Percentiles rank a stretch among this genome's conserved stretches.
Evolutionary conservation across 345 rosid species (phyloP).

Genomic region (Viola odorata): DNA sequence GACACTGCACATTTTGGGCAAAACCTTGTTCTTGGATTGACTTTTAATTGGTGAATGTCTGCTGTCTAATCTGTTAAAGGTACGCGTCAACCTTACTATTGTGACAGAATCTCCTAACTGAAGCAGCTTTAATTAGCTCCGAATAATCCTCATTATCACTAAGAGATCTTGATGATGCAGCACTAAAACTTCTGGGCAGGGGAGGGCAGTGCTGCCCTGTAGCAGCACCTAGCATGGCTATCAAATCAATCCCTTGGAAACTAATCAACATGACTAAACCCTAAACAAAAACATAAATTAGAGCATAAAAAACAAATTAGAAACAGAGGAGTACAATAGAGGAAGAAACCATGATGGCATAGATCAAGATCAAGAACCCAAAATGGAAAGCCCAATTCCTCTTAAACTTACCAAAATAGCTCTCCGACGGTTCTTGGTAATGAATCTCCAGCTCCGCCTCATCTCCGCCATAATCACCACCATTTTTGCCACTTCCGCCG

Average conservation of each 20-base stretch:
- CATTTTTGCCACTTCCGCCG: slow-evolving; percentile 31
- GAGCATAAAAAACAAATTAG: slow-evolving; percentile 17
- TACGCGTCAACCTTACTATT: slow-evolving; percentile 44
- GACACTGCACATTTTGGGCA: slow-evolving; percentile 48
- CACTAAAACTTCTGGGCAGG: slow-evolving; percentile 58
- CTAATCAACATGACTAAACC: background rate
- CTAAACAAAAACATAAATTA: background rate
- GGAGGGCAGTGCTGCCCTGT: slow-evolving; percentile 13
- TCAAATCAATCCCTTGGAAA: too few species aligned
- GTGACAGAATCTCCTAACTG: slow-evolving; percentile 47
- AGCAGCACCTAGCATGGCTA: background rate
- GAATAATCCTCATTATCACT: slow-evolving; percentile 44
- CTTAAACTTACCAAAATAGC: slow-evolving; percentile 88
- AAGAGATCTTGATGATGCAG: slow-evolving; percentile 23
- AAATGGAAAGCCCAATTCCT: slow-evolving; percentile 95
- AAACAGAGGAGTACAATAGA: slow-evolving; percentile 83
- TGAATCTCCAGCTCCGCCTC: slow-evolving; percentile 83
- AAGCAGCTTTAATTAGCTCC: slow-evolving; percentile 63
- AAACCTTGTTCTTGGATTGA: slow-evolving; percentile 12
- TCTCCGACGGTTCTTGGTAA: slow-evolving; percentile 94
- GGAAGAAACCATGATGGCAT: slow-evolving; percentile 69
- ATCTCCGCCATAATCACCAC: slow-evolving; percentile 24
- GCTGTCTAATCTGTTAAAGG: slow-evolving; percentile 23
- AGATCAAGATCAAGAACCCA: slow-evolving; percentile 80
- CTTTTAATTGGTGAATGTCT: background rate